Base-by-base conservation (phyloP, 352 stramenopile species). In the Chloridella minuta region DNA sequence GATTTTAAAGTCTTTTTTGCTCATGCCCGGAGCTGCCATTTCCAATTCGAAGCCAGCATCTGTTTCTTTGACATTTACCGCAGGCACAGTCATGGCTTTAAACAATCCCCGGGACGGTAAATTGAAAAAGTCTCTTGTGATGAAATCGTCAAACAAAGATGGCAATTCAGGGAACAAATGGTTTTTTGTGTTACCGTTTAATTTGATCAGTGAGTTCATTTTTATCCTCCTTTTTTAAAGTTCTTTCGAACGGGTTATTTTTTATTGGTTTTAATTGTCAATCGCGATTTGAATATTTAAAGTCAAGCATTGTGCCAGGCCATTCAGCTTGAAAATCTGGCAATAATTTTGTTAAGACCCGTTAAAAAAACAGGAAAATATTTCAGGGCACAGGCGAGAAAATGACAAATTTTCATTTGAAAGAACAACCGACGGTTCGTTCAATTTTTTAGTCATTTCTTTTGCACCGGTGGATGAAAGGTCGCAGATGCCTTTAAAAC, bases 91-190 rank as follows among this genome's bases (percentile, higher is more conserved):
- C 10, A 18, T 66, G 40, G 10, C 40, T 18, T 66, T 66, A n/a
- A 66, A 66, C 40, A 66, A n/a, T 18, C 10, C 40, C 40, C 40
- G 40, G n/a, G n/a, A 10, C 40, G 40, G 40, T 66, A 66, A 10
- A 66, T 66, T 66, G 40, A 66, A 66, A 66, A 66, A 66, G 40
- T 66, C 40, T 66, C 40, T 66, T 66, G 40, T 66, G 40, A 66
- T 66, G n/a, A 66, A 66, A 66, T 66, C 40, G n/a, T 66, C 40
- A 66, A 66, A 66, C 40, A 66, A 66, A n/a, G 40, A 66, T 66
- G 40, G 40, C 10, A 66, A n/a, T 66, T 66, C 40, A 18, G 40
- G 40, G n/a, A 66, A 66, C n/a, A 66, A 66, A 10, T 18, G 10
- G n/a, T 66, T 66, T 66, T 66, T 66, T 66, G 10, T n/a, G 40